Percentiles rank a stretch among this genome's conserved stretches.
phyloP scores from a whole-genome alignment of 768 basidiomycete species.

The Lanmaoa rubissima region DNA sequence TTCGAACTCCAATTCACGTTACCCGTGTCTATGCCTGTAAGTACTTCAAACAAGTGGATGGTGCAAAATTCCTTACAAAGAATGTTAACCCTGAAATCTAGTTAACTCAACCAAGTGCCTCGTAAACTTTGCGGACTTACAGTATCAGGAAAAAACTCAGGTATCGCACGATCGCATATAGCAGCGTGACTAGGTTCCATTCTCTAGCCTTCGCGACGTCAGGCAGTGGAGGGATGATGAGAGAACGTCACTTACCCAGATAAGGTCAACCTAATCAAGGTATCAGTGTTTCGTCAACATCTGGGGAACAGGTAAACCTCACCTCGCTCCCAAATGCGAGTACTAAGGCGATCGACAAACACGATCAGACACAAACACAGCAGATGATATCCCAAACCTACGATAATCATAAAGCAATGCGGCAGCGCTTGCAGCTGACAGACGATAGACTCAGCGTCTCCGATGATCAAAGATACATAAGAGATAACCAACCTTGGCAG shows the following conservation, averaged over 20 bases:
- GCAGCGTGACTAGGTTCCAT: slow-evolving; percentile 18
- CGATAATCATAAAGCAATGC: slow-evolving; percentile 17
- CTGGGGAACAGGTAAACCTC: not conserved
- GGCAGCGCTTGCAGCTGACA: slow-evolving; percentile 8
- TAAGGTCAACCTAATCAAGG: slow-evolving; percentile 14
- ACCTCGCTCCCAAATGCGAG: slow-evolving; percentile 14
- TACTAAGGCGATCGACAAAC: slow-evolving; percentile 2
- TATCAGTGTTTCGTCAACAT: not conserved
- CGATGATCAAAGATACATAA: not conserved
- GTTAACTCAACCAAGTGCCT: not conserved
- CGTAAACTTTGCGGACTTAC: not conserved
- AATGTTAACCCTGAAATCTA: not conserved
- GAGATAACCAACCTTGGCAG: slow-evolving; percentile 7
- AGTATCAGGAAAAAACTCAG: slow-evolving; percentile 12
- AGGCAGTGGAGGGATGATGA: not conserved
- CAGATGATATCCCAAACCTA: not conserved
- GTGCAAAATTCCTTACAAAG: slow-evolving; percentile 9
- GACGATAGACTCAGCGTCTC: not conserved
- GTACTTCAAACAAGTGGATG: not conserved
- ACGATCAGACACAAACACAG: not conserved
- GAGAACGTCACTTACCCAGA: slow-evolving; percentile 12
- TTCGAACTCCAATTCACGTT: slow-evolving; percentile 6
- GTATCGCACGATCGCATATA: slow-evolving; percentile 22
- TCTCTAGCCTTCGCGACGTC: slow-evolving; percentile 9
- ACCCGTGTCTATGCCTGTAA: slow-evolving; percentile 7